Conservation (phyloP, 1,284 basidiomycete species). For the Cryptococcus sp. region DNA sequence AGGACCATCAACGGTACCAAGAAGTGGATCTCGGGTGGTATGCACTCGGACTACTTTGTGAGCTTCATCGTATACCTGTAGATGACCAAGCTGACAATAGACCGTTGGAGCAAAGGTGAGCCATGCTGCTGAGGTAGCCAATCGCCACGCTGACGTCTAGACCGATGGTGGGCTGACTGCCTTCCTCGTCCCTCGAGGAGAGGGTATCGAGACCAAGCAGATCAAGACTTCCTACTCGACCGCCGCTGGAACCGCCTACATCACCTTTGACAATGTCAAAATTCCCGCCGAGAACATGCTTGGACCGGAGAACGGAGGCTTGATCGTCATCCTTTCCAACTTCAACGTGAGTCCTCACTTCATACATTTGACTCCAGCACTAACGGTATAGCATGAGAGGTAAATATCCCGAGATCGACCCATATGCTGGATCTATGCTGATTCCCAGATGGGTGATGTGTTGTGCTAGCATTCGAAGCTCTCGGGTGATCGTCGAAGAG, state of each 20-base stretch:
- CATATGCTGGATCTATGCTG: conserved; percentile 21
- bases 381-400: conserved; percentile 5
- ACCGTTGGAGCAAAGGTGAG: conserved; percentile 43
- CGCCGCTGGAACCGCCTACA: conserved; percentile 72
- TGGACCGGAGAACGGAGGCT: conserved; percentile 73
- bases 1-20: conserved; percentile 88
- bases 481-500: conserved; percentile 43
- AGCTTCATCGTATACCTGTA: conserved; percentile 1
- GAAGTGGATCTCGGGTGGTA: conserved; percentile 87
- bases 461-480: conserved; percentile 33
- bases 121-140: background rate
- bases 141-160: conserved; percentile 13
- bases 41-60: conserved; percentile 47
- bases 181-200: conserved; percentile 68
- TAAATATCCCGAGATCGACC: conserved; percentile 2
- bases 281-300: conserved; percentile 82
- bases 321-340: conserved; percentile 62
- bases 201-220: conserved; percentile 73
- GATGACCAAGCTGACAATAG: conserved; percentile 11
- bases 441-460: conserved; percentile 46
- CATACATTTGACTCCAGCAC: conserved; percentile 8
- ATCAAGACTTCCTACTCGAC: conserved; percentile 82
- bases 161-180: conserved; percentile 74
- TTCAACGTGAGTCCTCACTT: conserved; percentile 42
- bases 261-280: conserved; percentile 81